Evolutionary conservation across 805 yeast species (phyloP).

Genomic region (Limtongia smithiae): DNA sequence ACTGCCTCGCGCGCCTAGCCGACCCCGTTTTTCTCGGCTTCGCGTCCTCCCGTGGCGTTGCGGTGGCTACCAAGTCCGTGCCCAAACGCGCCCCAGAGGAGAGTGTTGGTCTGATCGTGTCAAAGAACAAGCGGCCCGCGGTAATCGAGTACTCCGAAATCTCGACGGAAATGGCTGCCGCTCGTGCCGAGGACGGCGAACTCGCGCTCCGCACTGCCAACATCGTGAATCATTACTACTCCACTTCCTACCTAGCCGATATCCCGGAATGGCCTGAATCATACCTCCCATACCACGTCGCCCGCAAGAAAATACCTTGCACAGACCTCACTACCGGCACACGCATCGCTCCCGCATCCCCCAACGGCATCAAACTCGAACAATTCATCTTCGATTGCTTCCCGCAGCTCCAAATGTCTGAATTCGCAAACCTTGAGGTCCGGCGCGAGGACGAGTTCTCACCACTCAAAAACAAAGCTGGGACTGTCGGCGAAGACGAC

Average conservation of each 20-base stretch:
- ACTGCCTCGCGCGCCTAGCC: constrained; percentile 84
- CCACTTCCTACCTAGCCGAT: constrained; percentile 62
- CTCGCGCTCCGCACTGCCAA: constrained; percentile 88
- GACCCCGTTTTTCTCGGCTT: constrained; percentile 90
- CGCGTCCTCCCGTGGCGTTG: constrained; percentile 61
- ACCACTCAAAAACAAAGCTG: constrained; percentile 79
- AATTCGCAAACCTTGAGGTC: constrained; percentile 91
- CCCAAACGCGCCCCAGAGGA: constrained; percentile 85
- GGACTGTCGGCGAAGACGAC: constrained; percentile 55
- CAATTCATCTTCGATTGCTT: constrained; percentile 97
- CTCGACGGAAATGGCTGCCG: constrained; percentile 65
- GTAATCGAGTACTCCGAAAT: constrained; percentile 96
- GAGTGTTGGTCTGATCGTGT: constrained; percentile 86
- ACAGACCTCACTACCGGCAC: constrained; percentile 49
- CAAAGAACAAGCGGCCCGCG: constrained; percentile 59
- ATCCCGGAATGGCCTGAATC: constrained; percentile 69
- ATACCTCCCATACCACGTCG: constrained; percentile 88
- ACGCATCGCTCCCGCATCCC: constrained; percentile 58
- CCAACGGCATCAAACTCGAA: constrained; percentile 92
- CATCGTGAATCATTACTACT: constrained; percentile 94
- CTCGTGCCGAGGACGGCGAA: constrained; percentile 40
- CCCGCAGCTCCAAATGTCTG: constrained; percentile 62
- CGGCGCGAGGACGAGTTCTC: constrained; percentile 81
- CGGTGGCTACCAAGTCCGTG: constrained; percentile 90
- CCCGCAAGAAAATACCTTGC: constrained; percentile 78